Base-by-base conservation (phyloP, 2,329 filamentous ascomycete genomes). In the Hortaea werneckii region DNA sequence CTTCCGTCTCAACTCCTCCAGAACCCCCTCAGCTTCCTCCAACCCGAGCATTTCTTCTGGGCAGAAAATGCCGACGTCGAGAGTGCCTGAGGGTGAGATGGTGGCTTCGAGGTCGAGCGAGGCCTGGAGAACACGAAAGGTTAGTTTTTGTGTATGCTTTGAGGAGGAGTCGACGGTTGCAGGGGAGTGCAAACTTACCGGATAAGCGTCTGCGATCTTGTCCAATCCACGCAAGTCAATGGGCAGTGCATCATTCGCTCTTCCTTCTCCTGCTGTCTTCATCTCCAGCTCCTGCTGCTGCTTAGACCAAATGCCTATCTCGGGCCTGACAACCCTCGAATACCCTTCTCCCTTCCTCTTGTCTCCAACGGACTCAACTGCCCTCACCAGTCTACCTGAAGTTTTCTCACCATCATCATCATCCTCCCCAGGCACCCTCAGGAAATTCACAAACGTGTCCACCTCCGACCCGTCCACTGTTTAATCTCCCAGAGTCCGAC, bases 381-480 rank as follows among this genome's bases (percentile, higher is more conserved):
- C 20, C 20, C 20, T 20, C 20, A 20, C 20, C 4, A 20, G 4
- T 20, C 4, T 20, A 20, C 20, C 20, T 20, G 20, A 20, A 4
- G n/a, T n/a, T n/a, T n/a, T n/a, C n/a, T 20, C 20, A 20, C 20
- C 20, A 20, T 46, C 46, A 2, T 57, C 54, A 5, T 50, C 48
- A 3, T 56, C 53, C 1, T 53, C 52, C 2, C 54, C 50, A 1
- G 75, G 75, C 5, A 80, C 62, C 43, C 72, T 79, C 12, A 94
- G 64, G 53, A 94, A 92, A 61, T 95, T 95, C 56, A 95, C 79
- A 66, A 86, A 90, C 0, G 76, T 80, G 54, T 85, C 76, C 1
- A 94, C 64, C 44, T 65, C 70, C 87, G 66, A 0, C 83, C 83
- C 0, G 85, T 90, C 87, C 87, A 95, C 11, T 73, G 64, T 13